Evolutionary conservation across 1,139 yeast species (phyloP), one percentile per base, ranked within the genome.

Genomic region (Sugiyamaella xylanicola): DNA sequence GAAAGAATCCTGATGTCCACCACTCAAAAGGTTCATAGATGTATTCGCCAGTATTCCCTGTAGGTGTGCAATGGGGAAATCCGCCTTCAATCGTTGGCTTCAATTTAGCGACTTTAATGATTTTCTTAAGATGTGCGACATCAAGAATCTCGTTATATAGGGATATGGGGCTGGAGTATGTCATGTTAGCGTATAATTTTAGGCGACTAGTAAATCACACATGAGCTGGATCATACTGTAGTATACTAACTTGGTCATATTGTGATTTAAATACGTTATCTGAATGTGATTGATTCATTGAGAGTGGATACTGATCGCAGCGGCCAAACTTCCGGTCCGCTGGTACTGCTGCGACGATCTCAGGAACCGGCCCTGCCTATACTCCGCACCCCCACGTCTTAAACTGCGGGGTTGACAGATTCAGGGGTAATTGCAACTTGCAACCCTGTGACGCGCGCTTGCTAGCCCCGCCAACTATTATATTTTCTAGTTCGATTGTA

Each of bases 1-100:
- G 71, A 50, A 68, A 68, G 57, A 67, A 68, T 8, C 72, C 72
- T 9, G 67, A 54, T 1, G 72, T 68, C 72, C 72, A 68, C 59
- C 65, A 64, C n/a, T 64, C 63, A 22, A 60, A 58, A n/a, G 59
- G 63, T 22, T 63, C 58, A 52, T 51, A 64, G 5, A 53, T 47
- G 52, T 67, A 68, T 42, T 58, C 54, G 1, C 29, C 42, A 9
- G 51, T 45, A 19, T 56, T 52, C 8, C 54, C 56, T n/a, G 43
- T 37, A 9, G 45, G 37, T 13, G 61, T 58, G 32, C 59, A 41
- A 48, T 58, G 61, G 25, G 61, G 61, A 19, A 56, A 46, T n/a
- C 48, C 52, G 22, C 36, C 44, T 5, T 16, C 39, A 5, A 47
- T 25, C 8, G 52, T 27, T 15, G 46, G 44, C 16, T 49, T 36